phyloP scores from a whole-genome alignment of 306 rosid species.

The Luffa aegyptiaca region DNA sequence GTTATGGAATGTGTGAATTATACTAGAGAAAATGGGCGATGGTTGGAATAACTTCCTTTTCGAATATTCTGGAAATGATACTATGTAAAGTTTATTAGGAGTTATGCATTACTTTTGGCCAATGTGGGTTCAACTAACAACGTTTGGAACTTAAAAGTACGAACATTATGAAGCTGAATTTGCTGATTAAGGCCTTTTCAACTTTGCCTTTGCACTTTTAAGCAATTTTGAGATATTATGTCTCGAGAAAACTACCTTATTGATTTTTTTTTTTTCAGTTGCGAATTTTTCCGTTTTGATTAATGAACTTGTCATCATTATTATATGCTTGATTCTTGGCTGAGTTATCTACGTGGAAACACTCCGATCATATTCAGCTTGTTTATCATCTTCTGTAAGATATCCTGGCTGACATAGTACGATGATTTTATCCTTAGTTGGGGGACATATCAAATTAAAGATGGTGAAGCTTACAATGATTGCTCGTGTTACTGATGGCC shows the following conservation, averaged over 20 bases:
- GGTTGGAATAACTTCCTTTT: background rate
- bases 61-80: background rate
- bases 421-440: background rate
- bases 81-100: background rate
- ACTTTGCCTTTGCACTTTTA: background rate
- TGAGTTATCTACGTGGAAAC: background rate
- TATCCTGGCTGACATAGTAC: background rate
- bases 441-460: slow-evolving; percentile 32
- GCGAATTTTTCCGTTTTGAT: background rate
- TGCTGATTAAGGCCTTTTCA: background rate
- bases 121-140: background rate
- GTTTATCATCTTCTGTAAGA: background rate
- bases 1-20: background rate
- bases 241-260: background rate
- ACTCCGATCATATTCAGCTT: background rate
- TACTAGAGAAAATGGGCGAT: background rate
- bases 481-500: slow-evolving; percentile 98
- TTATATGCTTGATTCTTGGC: background rate
- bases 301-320: background rate
- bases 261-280: background rate
- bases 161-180: background rate
- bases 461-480: slow-evolving; percentile 98
- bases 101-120: background rate
- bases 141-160: background rate
- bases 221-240: background rate